These are phyloP conservation scores for Saitozyma podzolica DNA, from an alignment of 768 basidiomycete genomes.

Conservation along the genomic window DNA sequence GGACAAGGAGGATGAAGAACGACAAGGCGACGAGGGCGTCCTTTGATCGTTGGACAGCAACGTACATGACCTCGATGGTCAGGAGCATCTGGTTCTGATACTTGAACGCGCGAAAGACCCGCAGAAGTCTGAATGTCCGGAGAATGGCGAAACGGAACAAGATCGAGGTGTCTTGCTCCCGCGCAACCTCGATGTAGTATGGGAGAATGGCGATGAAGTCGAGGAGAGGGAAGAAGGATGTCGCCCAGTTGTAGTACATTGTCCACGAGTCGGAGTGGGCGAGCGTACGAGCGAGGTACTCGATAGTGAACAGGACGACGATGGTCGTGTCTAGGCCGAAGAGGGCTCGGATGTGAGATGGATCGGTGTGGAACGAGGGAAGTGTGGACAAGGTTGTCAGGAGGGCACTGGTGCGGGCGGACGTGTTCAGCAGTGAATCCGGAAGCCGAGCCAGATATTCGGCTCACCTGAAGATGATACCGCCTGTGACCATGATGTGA, in stretches of 20 bases:
- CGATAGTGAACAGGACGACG: constrained; percentile 81
- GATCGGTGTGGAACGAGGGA: constrained; percentile 52
- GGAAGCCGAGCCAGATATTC: not conserved
- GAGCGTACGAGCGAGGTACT: constrained; percentile 58
- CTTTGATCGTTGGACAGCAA: constrained; percentile 78
- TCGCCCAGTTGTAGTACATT: constrained; percentile 55
- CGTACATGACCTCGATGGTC: constrained; percentile 73
- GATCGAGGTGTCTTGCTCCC: constrained; percentile 83
- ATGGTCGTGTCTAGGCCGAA: constrained; percentile 84
- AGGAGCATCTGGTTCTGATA: constrained; percentile 57
- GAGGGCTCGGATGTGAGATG: constrained; percentile 68
- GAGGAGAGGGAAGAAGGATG: constrained; percentile 74
- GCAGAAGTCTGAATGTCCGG: constrained; percentile 80
- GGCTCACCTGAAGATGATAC: constrained; percentile 63
- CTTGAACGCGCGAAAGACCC: constrained; percentile 86
- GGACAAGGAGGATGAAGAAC: constrained; percentile 84
- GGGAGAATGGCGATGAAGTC: constrained; percentile 83
- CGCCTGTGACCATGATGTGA: constrained; percentile 67
- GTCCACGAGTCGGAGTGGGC: constrained; percentile 70
- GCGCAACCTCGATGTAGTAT: constrained; percentile 80
- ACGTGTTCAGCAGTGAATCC: not conserved
- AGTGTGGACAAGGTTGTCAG: constrained; percentile 52
- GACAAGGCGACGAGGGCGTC: constrained; percentile 82
- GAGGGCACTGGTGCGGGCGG: constrained; percentile 36
- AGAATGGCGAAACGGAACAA: constrained; percentile 89